Conservation (phyloP, 768 basidiomycete species). For the Calocybe indica region DNA sequence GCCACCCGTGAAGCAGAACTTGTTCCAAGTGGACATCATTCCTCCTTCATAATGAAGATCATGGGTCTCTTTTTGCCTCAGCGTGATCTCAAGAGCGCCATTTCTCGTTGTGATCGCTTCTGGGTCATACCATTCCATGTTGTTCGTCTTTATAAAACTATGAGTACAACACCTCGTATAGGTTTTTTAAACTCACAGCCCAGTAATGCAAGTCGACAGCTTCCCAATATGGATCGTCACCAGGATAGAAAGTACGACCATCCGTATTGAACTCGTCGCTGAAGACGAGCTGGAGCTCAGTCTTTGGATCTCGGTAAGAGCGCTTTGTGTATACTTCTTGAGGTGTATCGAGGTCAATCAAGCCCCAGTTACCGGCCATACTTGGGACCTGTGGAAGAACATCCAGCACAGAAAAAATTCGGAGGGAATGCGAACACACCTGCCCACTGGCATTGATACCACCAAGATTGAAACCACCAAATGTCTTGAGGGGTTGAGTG, state of each 20-base stretch:
- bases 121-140: constrained; percentile 90
- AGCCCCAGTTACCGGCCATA: constrained; percentile 56
- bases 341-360: constrained; percentile 79
- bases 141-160: constrained; percentile 43
- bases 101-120: constrained; percentile 64
- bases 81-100: constrained; percentile 72
- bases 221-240: constrained; percentile 90
- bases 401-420: constrained; percentile 2
- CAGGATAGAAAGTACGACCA: constrained; percentile 78
- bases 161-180: background rate
- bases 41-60: constrained; percentile 69
- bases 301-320: constrained; percentile 47
- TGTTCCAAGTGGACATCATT: constrained; percentile 74
- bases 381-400: constrained; percentile 39
- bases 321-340: constrained; percentile 43
- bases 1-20: constrained; percentile 93
- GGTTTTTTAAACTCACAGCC: constrained; percentile 33
- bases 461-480: constrained; percentile 68
- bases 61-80: constrained; percentile 62
- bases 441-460: constrained; percentile 77
- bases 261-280: constrained; percentile 86
- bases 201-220: constrained; percentile 79
- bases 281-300: constrained; percentile 66
- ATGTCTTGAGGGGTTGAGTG: constrained; percentile 31
- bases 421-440: constrained; percentile 21